These are phyloP conservation scores for Mucor mucedo DNA, from an alignment of 371 early-diverging fungal species.

Conservation along the genomic window DNA sequence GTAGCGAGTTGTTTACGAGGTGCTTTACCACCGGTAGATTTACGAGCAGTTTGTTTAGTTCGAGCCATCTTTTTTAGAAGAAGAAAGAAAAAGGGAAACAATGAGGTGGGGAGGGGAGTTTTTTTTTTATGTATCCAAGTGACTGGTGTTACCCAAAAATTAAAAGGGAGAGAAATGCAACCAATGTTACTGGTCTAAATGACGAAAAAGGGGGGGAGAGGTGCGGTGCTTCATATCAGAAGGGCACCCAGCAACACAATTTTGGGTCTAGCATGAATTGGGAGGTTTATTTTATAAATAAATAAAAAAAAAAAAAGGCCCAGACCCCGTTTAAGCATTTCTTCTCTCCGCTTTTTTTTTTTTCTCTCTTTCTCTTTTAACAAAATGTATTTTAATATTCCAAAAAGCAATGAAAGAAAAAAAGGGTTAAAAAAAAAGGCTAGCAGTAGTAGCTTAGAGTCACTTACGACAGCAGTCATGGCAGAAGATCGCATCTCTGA, in stretches of 20 bases:
- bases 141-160: neutral
- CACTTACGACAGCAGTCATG: constrained; percentile 8
- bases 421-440: neutral
- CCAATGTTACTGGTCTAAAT: no score
- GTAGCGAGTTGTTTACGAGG: constrained; percentile 97
- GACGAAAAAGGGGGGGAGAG: no score
- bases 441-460: constrained; percentile 7
- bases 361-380: constrained; percentile 8
- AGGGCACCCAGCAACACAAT: no score
- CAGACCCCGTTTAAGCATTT: neutral
- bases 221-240: no score
- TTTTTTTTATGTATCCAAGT: neutral
- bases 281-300: neutral
- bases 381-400: constrained; percentile 31
- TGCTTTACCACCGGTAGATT: constrained; percentile 98
- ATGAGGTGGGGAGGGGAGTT: neutral
- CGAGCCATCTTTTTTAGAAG: constrained; percentile 77
- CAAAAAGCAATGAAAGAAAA: constrained; percentile 24
- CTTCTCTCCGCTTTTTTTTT: neutral
- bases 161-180: neutral
- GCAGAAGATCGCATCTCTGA: constrained; percentile 34
- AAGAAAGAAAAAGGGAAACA: constrained; percentile 6
- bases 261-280: no score
- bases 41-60: constrained; percentile 98
- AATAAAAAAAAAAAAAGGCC: neutral